A percentile compares a stretch with the other conserved stretches of the same genome.
phyloP scores from a whole-genome alignment of 202 grass and related monocot species.

The Eragrostis tef region DNA sequence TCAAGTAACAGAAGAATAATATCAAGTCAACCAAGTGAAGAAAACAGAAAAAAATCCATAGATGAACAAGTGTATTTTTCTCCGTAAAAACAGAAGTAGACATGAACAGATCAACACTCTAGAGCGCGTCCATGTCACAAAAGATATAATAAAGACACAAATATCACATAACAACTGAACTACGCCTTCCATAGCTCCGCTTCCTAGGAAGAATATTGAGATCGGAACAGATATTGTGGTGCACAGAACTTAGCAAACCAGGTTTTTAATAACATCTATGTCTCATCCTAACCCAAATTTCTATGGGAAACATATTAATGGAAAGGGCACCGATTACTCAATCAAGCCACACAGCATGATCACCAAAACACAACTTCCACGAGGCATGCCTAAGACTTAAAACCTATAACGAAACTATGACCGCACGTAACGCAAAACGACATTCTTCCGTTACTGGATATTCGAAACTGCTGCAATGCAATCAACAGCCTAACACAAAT shows the following conservation, averaged over 20 bases:
- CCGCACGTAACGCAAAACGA: not conserved
- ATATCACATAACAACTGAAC: not conserved
- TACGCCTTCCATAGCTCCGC: not conserved
- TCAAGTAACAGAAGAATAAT: not conserved
- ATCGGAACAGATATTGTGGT: not conserved
- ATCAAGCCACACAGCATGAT: not conserved
- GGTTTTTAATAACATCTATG: not conserved
- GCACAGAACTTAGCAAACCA: not conserved
- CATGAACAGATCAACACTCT: slow-evolving; percentile 14
- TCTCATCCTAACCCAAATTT: not conserved
- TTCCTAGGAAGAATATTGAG: not conserved
- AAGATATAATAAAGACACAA: slow-evolving; percentile 9
- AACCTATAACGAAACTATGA: not conserved
- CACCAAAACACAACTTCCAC: not conserved
- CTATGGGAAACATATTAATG: not conserved
- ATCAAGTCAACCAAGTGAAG: not conserved
- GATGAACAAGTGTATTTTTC: not conserved
- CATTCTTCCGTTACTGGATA: slow-evolving; percentile 6
- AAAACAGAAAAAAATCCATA: not conserved
- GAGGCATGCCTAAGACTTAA: not conserved
- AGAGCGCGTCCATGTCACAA: not conserved
- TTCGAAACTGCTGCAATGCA: not conserved
- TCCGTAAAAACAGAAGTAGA: not conserved
- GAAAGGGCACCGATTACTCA: not conserved
- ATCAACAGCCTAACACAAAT: slow-evolving; percentile 7